Evolutionary conservation across 1,139 yeast genomes (phyloP).

Genomic region (Hansenula lynferdii): DNA sequence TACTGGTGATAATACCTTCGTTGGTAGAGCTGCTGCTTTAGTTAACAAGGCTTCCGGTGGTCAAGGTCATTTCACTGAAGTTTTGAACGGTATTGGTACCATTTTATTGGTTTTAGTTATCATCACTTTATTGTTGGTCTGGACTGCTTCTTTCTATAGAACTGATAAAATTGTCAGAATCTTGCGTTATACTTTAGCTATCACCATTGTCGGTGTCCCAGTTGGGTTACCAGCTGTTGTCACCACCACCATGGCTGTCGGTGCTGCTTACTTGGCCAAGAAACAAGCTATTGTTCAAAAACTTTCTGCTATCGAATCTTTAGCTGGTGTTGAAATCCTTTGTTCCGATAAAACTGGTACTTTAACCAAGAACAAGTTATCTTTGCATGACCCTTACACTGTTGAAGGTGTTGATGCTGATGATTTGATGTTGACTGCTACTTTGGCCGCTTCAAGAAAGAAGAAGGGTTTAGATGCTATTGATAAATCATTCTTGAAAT

Average conservation of each 20-base stretch:
- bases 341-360: slow-evolving; percentile 99
- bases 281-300: slow-evolving; percentile 98
- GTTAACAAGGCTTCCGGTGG: slow-evolving; percentile 95
- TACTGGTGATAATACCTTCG: slow-evolving; percentile 91
- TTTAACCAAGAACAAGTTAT: slow-evolving; percentile 94
- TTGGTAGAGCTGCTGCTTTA: slow-evolving; percentile 95
- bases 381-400: slow-evolving; percentile 97
- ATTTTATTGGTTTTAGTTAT: slow-evolving; percentile 86
- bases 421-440: slow-evolving; percentile 96
- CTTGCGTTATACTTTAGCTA: slow-evolving; percentile 92
- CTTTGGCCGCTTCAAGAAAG: slow-evolving; percentile 98
- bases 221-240: slow-evolving; percentile 99
- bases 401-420: slow-evolving; percentile 99
- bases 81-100: slow-evolving; percentile 96
- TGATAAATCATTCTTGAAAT: slow-evolving; percentile 95
- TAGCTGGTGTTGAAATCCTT: slow-evolving; percentile 98
- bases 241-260: slow-evolving; percentile 99
- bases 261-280: slow-evolving; percentile 99
- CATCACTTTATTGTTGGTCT: slow-evolving; percentile 80
- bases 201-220: slow-evolving; percentile 99
- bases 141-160: slow-evolving; percentile 96
- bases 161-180: slow-evolving; percentile 83
- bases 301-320: slow-evolving; percentile 95
- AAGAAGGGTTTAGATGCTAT: slow-evolving; percentile 98
- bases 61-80: slow-evolving; percentile 96